Base-by-base conservation (phyloP, 108 stramenopile species). In the Chaetoceros muelleri region DNA sequence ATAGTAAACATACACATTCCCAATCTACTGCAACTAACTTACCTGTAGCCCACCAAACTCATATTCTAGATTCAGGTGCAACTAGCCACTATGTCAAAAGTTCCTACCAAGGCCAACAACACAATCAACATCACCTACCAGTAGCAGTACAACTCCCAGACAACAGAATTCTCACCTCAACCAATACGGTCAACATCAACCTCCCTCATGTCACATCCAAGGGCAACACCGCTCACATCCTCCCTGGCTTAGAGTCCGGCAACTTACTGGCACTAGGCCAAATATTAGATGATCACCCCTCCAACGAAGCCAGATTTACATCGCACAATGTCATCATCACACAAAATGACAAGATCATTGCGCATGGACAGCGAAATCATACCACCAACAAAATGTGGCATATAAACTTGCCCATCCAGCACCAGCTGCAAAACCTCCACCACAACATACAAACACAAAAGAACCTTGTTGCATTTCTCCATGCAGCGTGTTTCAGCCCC, bases 381-480 rank as follows among this genome's bases (percentile, higher is more conserved):
- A 5, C 2, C 16, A 53, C 28, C 34, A 25, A 25, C 52, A n/a
- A n/a, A n/a, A 16, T 67, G 18, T 60, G 66, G 66, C 52, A 59
- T 28, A 5, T 67, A 8, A 18, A 10, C 10, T 28, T 44, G 3
- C 48, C 34, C 30, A 2, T 19, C 18, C 51, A 16, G 8, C 58
- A 7, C 18, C 47, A 28, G 5, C 29, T 20, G 28, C 58, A 48
- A n/a, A n/a, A n/a, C n/a, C n/a, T n/a, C n/a, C n/a, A n/a, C n/a
- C n/a, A n/a, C n/a, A n/a, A n/a, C n/a, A n/a, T n/a, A n/a, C n/a
- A n/a, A n/a, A n/a, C n/a, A n/a, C n/a, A n/a, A n/a, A n/a, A n/a
- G n/a, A n/a, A 70, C n/a, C 56, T 63, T 1, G 49, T 70, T 30
- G 48, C 56, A 21, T 70, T 62, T 52, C 48, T 44, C 19, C 69